These are phyloP conservation scores for Apiospora malaysiana DNA, from an alignment of 2,329 filamentous ascomycete genomes.

Conservation along the genomic window DNA sequence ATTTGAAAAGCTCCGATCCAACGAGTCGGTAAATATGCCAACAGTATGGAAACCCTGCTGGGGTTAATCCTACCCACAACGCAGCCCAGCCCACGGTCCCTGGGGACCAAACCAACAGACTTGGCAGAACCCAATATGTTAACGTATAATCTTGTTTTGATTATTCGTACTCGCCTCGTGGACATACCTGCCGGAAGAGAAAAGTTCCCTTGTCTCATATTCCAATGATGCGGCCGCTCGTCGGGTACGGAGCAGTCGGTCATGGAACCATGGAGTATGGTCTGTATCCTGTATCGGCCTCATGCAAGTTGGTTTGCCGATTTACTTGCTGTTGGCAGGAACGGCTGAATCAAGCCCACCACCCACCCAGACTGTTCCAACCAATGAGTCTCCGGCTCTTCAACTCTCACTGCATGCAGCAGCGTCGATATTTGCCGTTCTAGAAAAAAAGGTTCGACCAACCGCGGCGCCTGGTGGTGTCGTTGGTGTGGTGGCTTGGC, in stretches of 20 bases:
- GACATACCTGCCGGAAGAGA: background rate
- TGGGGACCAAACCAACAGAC: background rate
- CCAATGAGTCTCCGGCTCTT: background rate
- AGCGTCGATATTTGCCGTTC: conserved; percentile 1
- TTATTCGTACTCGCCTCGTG: background rate
- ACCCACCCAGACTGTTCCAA: background rate
- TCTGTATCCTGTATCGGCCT: background rate
- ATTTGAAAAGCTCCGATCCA: background rate
- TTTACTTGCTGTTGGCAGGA: background rate
- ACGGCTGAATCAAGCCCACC: background rate
- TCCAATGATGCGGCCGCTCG: background rate
- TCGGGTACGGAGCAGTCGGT: background rate
- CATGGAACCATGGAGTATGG: too few relatives aligned
- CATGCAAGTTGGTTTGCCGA: background rate
- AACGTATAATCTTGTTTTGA: background rate
- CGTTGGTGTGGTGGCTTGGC: background rate
- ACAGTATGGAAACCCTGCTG: background rate
- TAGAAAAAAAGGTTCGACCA: conserved; percentile 3
- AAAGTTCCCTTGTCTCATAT: background rate
- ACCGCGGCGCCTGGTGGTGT: background rate
- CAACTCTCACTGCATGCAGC: conserved; percentile 10
- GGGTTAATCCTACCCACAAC: background rate
- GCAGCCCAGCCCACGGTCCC: background rate
- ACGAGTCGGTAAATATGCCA: background rate
- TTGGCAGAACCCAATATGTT: background rate